These are phyloP conservation scores for Camellia lanceoleosa DNA, from an alignment of 148 eudicot species.

Conservation along the genomic window DNA sequence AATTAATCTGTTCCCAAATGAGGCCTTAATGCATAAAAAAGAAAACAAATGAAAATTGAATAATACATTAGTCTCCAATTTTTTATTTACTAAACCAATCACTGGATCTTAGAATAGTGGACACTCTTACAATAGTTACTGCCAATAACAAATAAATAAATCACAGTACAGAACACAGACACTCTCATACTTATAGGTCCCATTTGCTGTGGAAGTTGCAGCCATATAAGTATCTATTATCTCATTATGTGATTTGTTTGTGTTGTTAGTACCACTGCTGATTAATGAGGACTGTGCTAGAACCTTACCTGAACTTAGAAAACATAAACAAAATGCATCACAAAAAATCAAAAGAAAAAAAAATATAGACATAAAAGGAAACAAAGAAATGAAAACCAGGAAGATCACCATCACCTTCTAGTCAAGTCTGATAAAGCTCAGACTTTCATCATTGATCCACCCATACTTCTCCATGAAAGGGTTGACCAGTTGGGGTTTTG, in stretches of 20 bases:
- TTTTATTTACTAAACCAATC: too few relatives aligned
- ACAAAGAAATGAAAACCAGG: neutral
- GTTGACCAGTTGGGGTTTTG: constrained; percentile 27
- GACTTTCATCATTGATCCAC: constrained; percentile 66
- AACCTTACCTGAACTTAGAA: neutral
- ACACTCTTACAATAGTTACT: neutral
- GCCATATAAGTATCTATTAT: too few relatives aligned
- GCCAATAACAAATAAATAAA: too few relatives aligned
- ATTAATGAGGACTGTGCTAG: neutral
- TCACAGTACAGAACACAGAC: too few relatives aligned
- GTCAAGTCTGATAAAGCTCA: constrained; percentile 40
- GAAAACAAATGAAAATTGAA: too few relatives aligned
- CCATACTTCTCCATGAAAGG: constrained; percentile 59
- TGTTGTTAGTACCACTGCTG: too few relatives aligned
- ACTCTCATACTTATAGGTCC: too few relatives aligned
- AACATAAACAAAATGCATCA: constrained; percentile 5
- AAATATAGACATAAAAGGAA: neutral
- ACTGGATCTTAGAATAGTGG: neutral
- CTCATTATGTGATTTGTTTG: too few relatives aligned
- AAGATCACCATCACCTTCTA: constrained; percentile 12
- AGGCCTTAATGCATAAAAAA: too few relatives aligned
- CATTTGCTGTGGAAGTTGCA: too few relatives aligned
- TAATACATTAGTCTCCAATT: too few relatives aligned
- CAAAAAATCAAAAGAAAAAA: neutral
- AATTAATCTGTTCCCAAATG: too few relatives aligned